Base-by-base conservation (phyloP, 192 early-diverging fungal species). In the Cetraspora pellucida region DNA sequence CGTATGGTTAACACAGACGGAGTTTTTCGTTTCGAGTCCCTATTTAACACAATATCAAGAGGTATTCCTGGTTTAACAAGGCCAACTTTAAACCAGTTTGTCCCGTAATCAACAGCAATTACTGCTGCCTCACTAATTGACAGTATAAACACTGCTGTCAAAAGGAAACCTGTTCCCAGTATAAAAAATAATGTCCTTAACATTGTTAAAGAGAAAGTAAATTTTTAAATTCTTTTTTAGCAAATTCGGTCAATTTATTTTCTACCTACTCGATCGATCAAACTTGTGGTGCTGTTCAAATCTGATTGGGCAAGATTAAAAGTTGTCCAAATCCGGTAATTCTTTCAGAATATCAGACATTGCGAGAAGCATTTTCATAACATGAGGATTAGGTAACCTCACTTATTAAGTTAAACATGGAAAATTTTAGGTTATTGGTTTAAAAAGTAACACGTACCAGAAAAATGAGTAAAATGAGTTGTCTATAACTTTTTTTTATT, bases 1-100 rank as follows among this genome's bases (percentile, higher is more conserved):
- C 93, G 91, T 57, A 98, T 83, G 5, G 90, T 90, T 16, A 98
- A 90, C 0, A 94, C 86, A 0, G 95, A 86, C 37, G 90, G 88
- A 1, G 98, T 98, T 84, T 99, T 97, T 30, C 98, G 85, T 81
- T 98, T 98, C 47, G 95, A 95, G 75, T 97, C 98, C 50, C 91
- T 85, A 83, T 99, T 99, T 71, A 99, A 89, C 8, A 96, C 98
- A 74, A 97, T 90, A 75, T 99, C 98, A 21, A 97, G 83, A 14
- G 94, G 90, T 17, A 91, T 90, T 21, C 95, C 95, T 11, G 96
- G 89, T 75, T 95, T 96, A 74, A 97, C 93, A 37, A 99, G 82
- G 10, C 92, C 94, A 44, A 97, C 92, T 75, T 97, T 98, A 85
- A 97, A 95, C 96, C 96, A 99, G 63, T 99, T 95, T 2, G 94